A percentile compares a stretch with the other conserved stretches of the same genome.
These are phyloP conservation scores for Phalaenopsis hybrid DNA, from an alignment of 116 monocot species.

Conservation along the genomic window DNA sequence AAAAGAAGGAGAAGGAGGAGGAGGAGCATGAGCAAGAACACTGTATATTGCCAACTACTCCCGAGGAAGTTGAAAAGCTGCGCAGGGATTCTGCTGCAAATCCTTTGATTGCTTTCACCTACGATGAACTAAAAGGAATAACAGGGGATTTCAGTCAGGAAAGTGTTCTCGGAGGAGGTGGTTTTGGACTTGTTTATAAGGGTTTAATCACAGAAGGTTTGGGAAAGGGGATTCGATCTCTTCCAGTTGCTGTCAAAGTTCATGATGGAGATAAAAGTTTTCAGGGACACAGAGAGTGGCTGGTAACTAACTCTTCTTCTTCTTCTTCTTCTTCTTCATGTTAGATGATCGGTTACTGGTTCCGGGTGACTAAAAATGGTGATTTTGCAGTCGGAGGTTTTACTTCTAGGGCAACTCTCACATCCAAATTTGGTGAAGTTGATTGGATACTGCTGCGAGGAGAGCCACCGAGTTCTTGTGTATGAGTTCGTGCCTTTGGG, in stretches of 20 bases:
- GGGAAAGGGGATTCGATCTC: constrained; percentile 38
- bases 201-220: constrained; percentile 51
- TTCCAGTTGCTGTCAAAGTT: constrained; percentile 80
- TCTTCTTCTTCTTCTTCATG: neutral
- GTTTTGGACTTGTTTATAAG: constrained; percentile 81
- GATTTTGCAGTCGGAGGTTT: constrained; percentile 63
- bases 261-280: constrained; percentile 71
- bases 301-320: constrained; percentile 34
- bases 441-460: constrained; percentile 82
- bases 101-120: constrained; percentile 50
- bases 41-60: constrained; percentile 36
- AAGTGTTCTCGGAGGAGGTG: constrained; percentile 60
- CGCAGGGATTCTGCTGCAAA: constrained; percentile 25
- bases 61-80: constrained; percentile 41
- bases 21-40: neutral
- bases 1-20: constrained; percentile 2
- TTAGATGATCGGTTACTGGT: neutral
- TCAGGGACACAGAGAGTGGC: constrained; percentile 96
- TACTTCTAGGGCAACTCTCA: constrained; percentile 84
- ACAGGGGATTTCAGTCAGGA: constrained; percentile 66
- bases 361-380: neutral
- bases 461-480: constrained; percentile 67
- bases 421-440: constrained; percentile 88
- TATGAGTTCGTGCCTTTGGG: constrained; percentile 80
- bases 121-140: constrained; percentile 50